Percentiles rank a stretch among this genome's conserved stretches.
These are phyloP conservation scores for Trichosporon sp. DNA, from an alignment of 1,284 basidiomycete genomes.

Conservation along the genomic window DNA sequence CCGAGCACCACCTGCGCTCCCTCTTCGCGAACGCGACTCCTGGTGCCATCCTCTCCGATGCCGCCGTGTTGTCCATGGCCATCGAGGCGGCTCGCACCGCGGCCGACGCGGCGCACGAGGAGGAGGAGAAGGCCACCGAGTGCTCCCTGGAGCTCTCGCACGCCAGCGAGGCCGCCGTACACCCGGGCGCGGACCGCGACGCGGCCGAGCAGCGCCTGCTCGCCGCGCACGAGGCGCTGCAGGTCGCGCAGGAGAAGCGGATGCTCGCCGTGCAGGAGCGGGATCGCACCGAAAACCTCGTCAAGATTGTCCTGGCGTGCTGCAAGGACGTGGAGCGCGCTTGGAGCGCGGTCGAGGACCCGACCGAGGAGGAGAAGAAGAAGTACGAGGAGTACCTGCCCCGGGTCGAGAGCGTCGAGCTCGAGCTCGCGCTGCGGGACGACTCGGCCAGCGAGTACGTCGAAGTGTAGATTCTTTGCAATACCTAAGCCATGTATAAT, in stretches of 20 bases:
- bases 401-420: slow-evolving; percentile 1
- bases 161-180: background rate
- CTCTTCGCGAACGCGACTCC: background rate
- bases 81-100: background rate
- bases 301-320: background rate
- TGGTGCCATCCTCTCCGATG: background rate
- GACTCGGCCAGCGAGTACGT: background rate
- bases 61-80: background rate
- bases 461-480: background rate
- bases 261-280: slow-evolving; percentile 1
- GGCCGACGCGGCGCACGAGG: background rate
- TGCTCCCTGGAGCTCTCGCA: background rate
- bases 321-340: slow-evolving; percentile 5
- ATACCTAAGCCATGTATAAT: slow-evolving; percentile 1
- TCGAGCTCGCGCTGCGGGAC: background rate
- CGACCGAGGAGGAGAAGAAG: slow-evolving; percentile 1
- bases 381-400: background rate
- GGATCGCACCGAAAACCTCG: background rate
- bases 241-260: slow-evolving; percentile 1
- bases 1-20: background rate
- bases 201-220: background rate
- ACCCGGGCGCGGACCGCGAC: background rate
- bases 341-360: background rate
- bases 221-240: slow-evolving; percentile 1
- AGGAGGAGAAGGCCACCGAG: background rate